Percentiles rank a stretch among this genome's conserved stretches.
Conservation (phyloP, 73 alveolate species). For the Durusdinium trenchii region DNA sequence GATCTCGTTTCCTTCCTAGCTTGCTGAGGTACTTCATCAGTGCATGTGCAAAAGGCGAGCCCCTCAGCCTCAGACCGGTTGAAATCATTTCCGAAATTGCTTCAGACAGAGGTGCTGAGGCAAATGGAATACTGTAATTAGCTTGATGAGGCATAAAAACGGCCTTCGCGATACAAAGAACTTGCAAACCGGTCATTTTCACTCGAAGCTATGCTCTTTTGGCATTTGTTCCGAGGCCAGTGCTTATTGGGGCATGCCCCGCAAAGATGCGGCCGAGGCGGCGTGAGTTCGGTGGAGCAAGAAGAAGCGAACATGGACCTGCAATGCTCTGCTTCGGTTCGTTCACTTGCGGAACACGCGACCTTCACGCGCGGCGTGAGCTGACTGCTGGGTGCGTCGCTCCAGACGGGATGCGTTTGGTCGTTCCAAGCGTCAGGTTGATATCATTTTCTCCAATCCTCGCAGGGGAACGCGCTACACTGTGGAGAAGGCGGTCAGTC, state of each 20-base stretch:
- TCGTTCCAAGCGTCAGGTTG: constrained; percentile 19
- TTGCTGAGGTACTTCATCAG: constrained; percentile 64
- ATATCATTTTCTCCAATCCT: constrained; percentile 78
- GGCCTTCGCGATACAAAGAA: too few relatives aligned
- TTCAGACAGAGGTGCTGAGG: too few relatives aligned
- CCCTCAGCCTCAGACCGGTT: not conserved
- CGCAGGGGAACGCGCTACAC: constrained; percentile 91
- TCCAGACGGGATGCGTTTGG: not conserved
- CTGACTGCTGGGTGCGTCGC: not conserved
- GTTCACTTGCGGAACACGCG: too few relatives aligned
- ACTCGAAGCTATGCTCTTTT: too few relatives aligned
- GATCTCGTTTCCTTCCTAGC: not conserved
- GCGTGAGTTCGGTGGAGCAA: not conserved
- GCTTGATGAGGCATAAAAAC: too few relatives aligned
- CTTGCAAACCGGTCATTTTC: too few relatives aligned
- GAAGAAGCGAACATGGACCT: not conserved
- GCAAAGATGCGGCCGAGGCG: constrained; percentile 71
- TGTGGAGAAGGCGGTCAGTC: constrained; percentile 40
- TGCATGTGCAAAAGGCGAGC: constrained; percentile 7
- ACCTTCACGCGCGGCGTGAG: not conserved
- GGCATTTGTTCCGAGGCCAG: not conserved
- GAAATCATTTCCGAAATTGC: too few relatives aligned
- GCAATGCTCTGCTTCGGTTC: not conserved
- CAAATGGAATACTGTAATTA: too few relatives aligned
- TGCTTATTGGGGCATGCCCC: constrained; percentile 59